Percentiles rank a stretch among this genome's conserved stretches.
These are phyloP conservation scores for Abortiporus biennis DNA, from an alignment of 1,284 basidiomycete genomes.

Conservation along the genomic window DNA sequence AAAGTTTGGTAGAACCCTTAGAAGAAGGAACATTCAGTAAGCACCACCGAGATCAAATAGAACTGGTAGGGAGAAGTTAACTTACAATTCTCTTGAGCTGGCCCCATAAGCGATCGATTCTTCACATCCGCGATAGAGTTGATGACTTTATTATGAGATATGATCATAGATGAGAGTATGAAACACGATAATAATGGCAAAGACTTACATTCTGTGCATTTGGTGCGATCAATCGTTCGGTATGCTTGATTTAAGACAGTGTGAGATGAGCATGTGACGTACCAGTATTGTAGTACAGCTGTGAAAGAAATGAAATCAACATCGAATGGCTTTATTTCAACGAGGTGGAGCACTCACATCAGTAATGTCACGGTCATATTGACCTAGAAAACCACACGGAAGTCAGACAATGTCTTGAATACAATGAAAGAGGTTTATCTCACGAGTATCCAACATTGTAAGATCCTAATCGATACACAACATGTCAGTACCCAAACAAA, in stretches of 20 bases:
- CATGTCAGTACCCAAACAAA: too few relatives aligned
- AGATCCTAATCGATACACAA: constrained; percentile 42
- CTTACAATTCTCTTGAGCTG: constrained; percentile 50
- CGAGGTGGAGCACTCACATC: constrained; percentile 30
- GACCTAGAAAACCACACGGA: constrained; percentile 26
- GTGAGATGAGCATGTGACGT: too few relatives aligned
- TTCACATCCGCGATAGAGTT: constrained; percentile 35
- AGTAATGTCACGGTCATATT: constrained; percentile 62
- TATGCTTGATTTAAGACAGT: too few relatives aligned
- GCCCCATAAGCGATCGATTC: constrained; percentile 54
- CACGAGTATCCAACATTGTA: constrained; percentile 59
- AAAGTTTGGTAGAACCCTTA: constrained; percentile 51
- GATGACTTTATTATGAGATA: constrained; percentile 28
- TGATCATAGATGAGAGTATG: neutral
- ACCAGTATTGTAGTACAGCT: constrained; percentile 56
- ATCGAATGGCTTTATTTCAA: neutral
- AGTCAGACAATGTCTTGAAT: too few relatives aligned
- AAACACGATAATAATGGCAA: neutral
- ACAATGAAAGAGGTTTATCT: too few relatives aligned
- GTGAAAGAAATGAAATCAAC: neutral
- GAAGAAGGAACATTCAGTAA: too few relatives aligned
- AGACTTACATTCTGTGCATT: constrained; percentile 24
- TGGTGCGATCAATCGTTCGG: too few relatives aligned
- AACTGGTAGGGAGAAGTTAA: neutral
- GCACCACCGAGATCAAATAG: neutral